These are phyloP conservation scores for Chlamydomonas sp. DNA, from an alignment of 139 green algal species.

Conservation along the genomic window DNA sequence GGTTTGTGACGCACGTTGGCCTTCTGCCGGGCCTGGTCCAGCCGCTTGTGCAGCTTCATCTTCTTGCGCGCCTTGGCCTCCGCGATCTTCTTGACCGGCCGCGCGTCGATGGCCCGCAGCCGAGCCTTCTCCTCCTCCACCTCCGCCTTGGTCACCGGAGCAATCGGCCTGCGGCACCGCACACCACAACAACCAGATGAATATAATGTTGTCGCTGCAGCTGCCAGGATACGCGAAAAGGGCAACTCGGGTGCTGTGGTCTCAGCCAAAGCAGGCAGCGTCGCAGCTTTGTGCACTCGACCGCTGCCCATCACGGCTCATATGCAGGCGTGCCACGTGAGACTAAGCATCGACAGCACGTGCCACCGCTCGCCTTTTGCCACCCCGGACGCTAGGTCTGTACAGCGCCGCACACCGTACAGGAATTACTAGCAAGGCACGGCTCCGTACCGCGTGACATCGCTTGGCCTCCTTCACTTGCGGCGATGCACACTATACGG, in stretches of 20 bases:
- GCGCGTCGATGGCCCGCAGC: conserved; percentile 84
- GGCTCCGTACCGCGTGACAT: too few species aligned
- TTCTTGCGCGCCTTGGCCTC: conserved; percentile 94
- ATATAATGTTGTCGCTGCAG: background rate
- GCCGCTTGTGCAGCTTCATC: conserved; percentile 68
- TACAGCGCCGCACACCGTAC: too few species aligned
- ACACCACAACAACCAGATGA: too few species aligned
- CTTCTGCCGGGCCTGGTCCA: conserved; percentile 79
- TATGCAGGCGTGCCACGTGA: too few species aligned
- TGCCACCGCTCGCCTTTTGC: too few species aligned
- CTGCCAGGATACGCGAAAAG: background rate
- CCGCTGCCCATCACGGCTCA: too few species aligned
- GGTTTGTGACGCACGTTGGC: conserved; percentile 57
- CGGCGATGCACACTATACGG: background rate
- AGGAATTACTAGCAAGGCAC: too few species aligned
- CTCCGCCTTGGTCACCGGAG: conserved; percentile 83
- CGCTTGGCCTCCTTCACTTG: background rate
- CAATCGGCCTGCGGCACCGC: conserved; percentile 50
- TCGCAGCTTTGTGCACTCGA: too few species aligned
- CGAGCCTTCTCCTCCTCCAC: conserved; percentile 82
- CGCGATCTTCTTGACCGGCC: conserved; percentile 97
- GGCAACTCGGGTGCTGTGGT: too few species aligned
- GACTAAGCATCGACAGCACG: too few species aligned
- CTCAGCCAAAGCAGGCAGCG: too few species aligned
- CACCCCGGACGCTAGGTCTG: too few species aligned